These are phyloP conservation scores for Neofusicoccum umdonicola DNA, from an alignment of 2,329 filamentous ascomycete genomes.

Conservation along the genomic window DNA sequence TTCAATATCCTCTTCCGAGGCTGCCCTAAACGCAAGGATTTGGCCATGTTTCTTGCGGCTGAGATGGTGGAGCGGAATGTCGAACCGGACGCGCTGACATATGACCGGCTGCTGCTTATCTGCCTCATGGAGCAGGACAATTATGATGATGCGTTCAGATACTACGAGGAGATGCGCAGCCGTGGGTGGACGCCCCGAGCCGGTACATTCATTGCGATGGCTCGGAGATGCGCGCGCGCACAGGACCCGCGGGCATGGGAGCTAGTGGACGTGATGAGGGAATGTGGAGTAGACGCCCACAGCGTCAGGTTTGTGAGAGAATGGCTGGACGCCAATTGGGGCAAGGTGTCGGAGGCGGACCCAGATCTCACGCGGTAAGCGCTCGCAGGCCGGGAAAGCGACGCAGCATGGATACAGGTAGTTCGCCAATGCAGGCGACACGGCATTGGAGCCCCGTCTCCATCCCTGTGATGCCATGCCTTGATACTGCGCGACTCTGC, in stretches of 20 bases:
- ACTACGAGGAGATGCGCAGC: constrained; percentile 50
- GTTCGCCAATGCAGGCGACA: neutral
- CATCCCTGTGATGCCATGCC: neutral
- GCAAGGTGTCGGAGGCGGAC: constrained; percentile 4
- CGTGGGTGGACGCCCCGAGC: constrained; percentile 26
- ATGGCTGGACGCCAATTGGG: constrained; percentile 9
- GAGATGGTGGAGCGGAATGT: constrained; percentile 60
- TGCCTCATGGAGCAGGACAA: constrained; percentile 42
- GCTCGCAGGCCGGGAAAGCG: neutral
- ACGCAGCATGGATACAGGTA: neutral
- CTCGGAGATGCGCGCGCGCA: constrained; percentile 24
- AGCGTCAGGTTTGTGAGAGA: neutral
- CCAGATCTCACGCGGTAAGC: neutral
- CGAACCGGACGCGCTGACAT: constrained; percentile 57
- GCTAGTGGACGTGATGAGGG: constrained; percentile 30
- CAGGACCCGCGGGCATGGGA: constrained; percentile 32
- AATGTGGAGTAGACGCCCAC: neutral
- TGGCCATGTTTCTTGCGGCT: constrained; percentile 60
- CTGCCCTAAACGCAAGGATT: constrained; percentile 50
- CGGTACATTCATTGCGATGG: constrained; percentile 36
- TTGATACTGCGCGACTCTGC: neutral
- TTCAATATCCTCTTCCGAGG: constrained; percentile 61
- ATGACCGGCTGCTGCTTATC: constrained; percentile 60
- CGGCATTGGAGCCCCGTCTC: neutral
- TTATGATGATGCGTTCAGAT: constrained; percentile 47